Base-by-base conservation (phyloP, 495 filamentous ascomycete species). In the Lophiostoma macrostomum region DNA sequence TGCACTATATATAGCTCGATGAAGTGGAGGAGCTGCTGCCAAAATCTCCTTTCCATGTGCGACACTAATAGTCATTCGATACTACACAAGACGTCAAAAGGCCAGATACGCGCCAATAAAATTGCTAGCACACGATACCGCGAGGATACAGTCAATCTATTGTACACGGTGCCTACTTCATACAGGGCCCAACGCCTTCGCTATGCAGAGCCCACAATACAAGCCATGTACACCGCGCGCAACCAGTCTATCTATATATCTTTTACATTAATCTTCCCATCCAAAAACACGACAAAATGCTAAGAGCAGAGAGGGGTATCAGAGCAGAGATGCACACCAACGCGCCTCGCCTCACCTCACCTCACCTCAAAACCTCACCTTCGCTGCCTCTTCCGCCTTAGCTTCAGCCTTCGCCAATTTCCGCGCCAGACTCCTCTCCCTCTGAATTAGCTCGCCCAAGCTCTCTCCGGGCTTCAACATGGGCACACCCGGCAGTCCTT, bases 361-460 rank as follows among this genome's bases (percentile, higher is more conserved):
- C n/a, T n/a, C n/a, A n/a, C n/a, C n/a, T n/a, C n/a, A n/a, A n/a
- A n/a, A 31, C 20, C 4, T 8, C 8, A 7, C 11, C 31, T 36
- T 49, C 27, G n/a, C n/a, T 18, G 34, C 31, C 18, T 52, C 41
- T 20, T 58, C 55, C 10, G 42, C 48, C 41, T 34, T 32, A 5
- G 39, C 48, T 48, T 58, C 55, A 12, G 55, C 55, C 31, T 45
- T 58, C 18, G 39, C 48, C 55, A 58, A 53, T 34, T 41, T 22
- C 41, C 47, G 39, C 30, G 47, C 34, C 12, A 46, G 5, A 46
- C 40, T 42, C 27, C 46, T 48, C 36, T 56, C 50, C 41, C 50
- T 58, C 43, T 51, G 35, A 23, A 56, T 40, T 24, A 57, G 30
- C 11, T 53, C 45, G 4, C 43, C 52, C 8, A 51, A 30, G 30